These are phyloP conservation scores for Fusarium torreyae DNA, from an alignment of 2,329 filamentous ascomycete genomes.

Conservation along the genomic window DNA sequence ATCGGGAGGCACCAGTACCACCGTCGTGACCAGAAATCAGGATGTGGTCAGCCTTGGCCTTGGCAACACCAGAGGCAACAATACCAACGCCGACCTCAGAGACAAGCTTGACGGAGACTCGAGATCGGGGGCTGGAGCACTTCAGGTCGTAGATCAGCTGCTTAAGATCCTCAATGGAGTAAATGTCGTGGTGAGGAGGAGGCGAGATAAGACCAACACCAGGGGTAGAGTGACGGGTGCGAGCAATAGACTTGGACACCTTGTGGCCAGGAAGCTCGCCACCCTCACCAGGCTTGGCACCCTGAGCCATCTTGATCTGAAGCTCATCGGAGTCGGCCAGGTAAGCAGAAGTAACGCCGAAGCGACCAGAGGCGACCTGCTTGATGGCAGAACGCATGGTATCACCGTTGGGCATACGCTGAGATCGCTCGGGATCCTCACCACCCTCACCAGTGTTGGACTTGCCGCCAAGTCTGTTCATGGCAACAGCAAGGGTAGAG, in stretches of 20 bases:
- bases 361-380: slow-evolving; percentile 95
- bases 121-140: slow-evolving; percentile 91
- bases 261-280: slow-evolving; percentile 98
- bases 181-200: slow-evolving; percentile 97
- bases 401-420: slow-evolving; percentile 90
- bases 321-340: slow-evolving; percentile 95
- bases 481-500: slow-evolving; percentile 93
- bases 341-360: slow-evolving; percentile 96
- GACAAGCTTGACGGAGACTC: slow-evolving; percentile 96
- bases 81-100: slow-evolving; percentile 98
- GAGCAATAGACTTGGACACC: slow-evolving; percentile 93
- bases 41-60: slow-evolving; percentile 97
- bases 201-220: slow-evolving; percentile 97
- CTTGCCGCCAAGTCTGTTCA: slow-evolving; percentile 97
- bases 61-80: slow-evolving; percentile 96
- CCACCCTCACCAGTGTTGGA: slow-evolving; percentile 98
- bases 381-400: slow-evolving; percentile 98
- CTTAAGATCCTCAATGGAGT: slow-evolving; percentile 98
- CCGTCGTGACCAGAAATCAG: slow-evolving; percentile 97
- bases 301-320: slow-evolving; percentile 99
- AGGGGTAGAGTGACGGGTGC: slow-evolving; percentile 94
- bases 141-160: slow-evolving; percentile 98
- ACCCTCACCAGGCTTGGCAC: slow-evolving; percentile 97
- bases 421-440: slow-evolving; percentile 92
- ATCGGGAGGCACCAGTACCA: slow-evolving; percentile 95